Evolutionary conservation across 192 early-diverging fungal genomes (phyloP), one percentile per base, ranked within the genome.

Genomic region (Mortierella hygrophila): DNA sequence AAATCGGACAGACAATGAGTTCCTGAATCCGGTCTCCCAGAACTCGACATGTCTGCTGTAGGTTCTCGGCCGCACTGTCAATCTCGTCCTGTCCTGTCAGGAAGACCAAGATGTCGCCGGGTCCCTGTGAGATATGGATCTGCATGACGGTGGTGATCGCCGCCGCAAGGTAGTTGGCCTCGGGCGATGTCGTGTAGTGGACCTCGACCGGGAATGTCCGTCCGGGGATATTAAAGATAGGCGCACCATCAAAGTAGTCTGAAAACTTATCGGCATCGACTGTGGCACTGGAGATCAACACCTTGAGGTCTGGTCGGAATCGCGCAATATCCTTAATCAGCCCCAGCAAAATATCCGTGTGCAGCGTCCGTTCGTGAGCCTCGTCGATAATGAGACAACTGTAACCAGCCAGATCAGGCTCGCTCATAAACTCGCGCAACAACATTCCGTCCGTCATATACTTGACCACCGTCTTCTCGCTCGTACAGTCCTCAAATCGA

Each of bases 361-460:
- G 96, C 75, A 99, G 87, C 18, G 98, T 98, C 65, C 99, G 93
- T 83, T 99, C 99, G 90, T 99, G 99, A 63, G 97, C 98, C 85
- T 99, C 99, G 87, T 99, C 99, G 75, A 99, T 98, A 85, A 99
- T 99, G 75, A 99, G 88, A 74, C 96, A 96, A 47, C 93, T 95
- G 87, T 99, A 99, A 23, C 92, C 92, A 26, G 91, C 94, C 70
- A 99, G 90, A 82, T 98, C 97, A 1, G 98, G 98, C 82, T 98
- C 98, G 8, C 97, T 97, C 92, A 99, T 93, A 78, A 98, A 99
- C 88, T 99, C 99, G 68, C 99, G 93, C 29, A 99, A 93, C 32
- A 99, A 90, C 96, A 98, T 96, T 72, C 99, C 99, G 87, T 99
- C 99, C 0, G 99, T 99, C 99, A 99, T 99, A 79, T 99, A 99